These are phyloP conservation scores for Dunaliella primolecta DNA, from an alignment of 139 green algal species.

Conservation along the genomic window DNA sequence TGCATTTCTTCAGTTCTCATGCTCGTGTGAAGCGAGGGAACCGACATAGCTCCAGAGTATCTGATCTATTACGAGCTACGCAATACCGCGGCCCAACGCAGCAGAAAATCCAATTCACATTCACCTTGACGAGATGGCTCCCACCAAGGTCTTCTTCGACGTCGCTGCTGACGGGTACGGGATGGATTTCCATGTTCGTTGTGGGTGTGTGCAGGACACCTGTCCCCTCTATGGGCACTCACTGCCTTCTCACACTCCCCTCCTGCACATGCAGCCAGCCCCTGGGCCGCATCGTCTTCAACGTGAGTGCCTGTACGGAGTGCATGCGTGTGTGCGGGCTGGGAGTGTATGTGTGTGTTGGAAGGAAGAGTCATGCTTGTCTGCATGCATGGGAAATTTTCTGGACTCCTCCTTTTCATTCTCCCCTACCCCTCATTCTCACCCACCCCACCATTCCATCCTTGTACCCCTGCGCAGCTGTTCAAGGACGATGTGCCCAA, in stretches of 20 bases:
- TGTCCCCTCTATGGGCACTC: too few relatives aligned
- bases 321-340: too few relatives aligned
- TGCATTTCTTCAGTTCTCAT: background rate
- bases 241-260: background rate
- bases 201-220: background rate
- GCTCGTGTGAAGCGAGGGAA: background rate
- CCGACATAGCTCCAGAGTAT: too few relatives aligned
- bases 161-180: background rate
- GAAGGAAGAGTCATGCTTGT: background rate
- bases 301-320: constrained; percentile 55
- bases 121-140: too few relatives aligned
- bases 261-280: constrained; percentile 19
- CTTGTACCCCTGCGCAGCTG: constrained; percentile 40
- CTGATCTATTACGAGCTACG: background rate
- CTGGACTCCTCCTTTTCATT: background rate
- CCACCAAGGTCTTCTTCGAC: constrained; percentile 18
- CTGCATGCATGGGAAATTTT: background rate
- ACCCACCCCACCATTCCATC: too few relatives aligned
- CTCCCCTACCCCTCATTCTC: too few relatives aligned
- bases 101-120: too few relatives aligned
- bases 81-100: background rate
- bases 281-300: constrained; percentile 81
- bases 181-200: background rate
- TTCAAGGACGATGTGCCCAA: constrained; percentile 65
- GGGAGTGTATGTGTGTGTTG: background rate